Conservation (phyloP, 2,329 filamentous ascomycete genomes). For the Tricladium varicosporioides region DNA sequence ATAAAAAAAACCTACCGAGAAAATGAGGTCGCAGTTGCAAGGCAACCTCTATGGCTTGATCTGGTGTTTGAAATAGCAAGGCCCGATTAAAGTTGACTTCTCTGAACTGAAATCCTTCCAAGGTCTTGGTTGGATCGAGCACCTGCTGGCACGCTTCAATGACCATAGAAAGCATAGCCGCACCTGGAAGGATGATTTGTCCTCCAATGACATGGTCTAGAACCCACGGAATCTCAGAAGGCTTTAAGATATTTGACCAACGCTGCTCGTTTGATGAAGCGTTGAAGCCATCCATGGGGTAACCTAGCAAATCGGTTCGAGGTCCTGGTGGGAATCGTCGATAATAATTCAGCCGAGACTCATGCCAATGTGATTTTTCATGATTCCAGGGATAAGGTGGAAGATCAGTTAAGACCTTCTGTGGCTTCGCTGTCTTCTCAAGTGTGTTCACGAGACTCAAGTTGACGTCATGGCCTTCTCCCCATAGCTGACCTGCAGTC, state of each 20-base stretch:
- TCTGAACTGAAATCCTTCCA: neutral
- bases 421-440: slow-evolving; percentile 18
- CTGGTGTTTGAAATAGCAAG: slow-evolving; percentile 37
- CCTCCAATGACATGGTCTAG: slow-evolving; percentile 26
- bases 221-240: slow-evolving; percentile 31
- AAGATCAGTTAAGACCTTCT: slow-evolving; percentile 34
- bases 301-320: slow-evolving; percentile 26
- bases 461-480: slow-evolving; percentile 1
- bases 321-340: slow-evolving; percentile 43
- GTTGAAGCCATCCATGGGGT: slow-evolving; percentile 39
- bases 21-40: neutral
- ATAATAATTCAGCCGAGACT: slow-evolving; percentile 40
- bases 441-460: neutral
- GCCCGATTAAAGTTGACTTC: slow-evolving; percentile 22
- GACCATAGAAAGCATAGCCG: slow-evolving; percentile 32
- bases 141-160: slow-evolving; percentile 27
- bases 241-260: slow-evolving; percentile 31
- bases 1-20: too few relatives aligned
- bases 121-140: neutral
- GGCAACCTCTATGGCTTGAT: neutral
- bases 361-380: slow-evolving; percentile 48
- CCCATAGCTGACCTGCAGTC: neutral
- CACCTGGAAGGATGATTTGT: slow-evolving; percentile 29
- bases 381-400: slow-evolving; percentile 55
- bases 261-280: slow-evolving; percentile 15